A percentile compares a stretch with the other conserved stretches of the same genome.
Conservation (phyloP, 768 basidiomycete species). For the Leccinellum albellum region DNA sequence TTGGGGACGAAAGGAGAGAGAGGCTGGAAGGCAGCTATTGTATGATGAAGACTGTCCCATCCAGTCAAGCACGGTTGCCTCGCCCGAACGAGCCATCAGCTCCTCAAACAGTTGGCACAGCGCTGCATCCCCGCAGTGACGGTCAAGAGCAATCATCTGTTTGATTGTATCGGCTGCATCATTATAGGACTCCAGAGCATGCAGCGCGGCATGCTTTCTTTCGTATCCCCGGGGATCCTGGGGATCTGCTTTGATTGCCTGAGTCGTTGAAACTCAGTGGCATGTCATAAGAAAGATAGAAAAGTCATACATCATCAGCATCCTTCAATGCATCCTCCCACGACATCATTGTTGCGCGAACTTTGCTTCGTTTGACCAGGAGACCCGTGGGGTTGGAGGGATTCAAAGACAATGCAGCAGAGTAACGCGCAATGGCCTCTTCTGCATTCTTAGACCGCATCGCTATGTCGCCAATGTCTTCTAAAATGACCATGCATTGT, state of each 20-base stretch:
- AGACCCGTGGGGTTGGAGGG: background rate
- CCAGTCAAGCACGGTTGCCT: background rate
- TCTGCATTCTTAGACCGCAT: background rate
- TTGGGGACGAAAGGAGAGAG: background rate
- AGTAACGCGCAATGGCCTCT: background rate
- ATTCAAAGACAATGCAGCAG: too few relatives aligned
- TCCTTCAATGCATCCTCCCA: constrained; percentile 11
- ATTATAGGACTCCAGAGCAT: background rate
- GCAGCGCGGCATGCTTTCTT: background rate
- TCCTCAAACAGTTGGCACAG: background rate
- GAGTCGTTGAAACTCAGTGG: background rate
- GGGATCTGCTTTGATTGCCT: constrained; percentile 4
- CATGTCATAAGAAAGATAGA: too few relatives aligned
- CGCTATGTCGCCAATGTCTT: background rate
- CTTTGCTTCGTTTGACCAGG: constrained; percentile 7
- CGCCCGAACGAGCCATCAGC: constrained; percentile 2
- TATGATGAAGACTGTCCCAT: constrained; percentile 5
- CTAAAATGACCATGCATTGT: background rate
- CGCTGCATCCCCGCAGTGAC: background rate
- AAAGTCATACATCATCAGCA: too few relatives aligned
- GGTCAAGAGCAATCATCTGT: too few relatives aligned
- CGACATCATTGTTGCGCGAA: background rate
- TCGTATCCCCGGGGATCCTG: background rate
- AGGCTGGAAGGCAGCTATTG: constrained; percentile 10
- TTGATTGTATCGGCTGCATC: background rate